phyloP scores from a whole-genome alignment of 2,329 filamentous ascomycete genomes.

The Cryoendolithus antarcticus region DNA sequence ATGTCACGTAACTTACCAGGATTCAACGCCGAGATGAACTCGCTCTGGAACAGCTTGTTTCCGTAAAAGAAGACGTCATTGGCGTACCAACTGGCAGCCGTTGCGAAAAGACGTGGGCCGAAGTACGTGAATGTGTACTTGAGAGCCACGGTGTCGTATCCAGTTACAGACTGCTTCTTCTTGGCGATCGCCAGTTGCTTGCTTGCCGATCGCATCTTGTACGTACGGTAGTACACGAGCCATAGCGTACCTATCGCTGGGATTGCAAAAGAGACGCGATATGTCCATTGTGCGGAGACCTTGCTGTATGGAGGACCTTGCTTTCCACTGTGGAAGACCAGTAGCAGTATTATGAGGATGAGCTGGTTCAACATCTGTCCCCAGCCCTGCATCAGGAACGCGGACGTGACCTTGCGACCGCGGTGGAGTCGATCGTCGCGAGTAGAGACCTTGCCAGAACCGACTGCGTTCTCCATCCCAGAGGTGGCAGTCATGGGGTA shows the following conservation, averaged over 20 bases:
- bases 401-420: slow-evolving; percentile 87
- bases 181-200: slow-evolving; percentile 73
- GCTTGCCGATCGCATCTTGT: slow-evolving; percentile 81
- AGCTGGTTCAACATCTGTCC: slow-evolving; percentile 92
- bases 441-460: slow-evolving; percentile 77
- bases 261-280: slow-evolving; percentile 83
- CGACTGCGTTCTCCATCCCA: slow-evolving; percentile 67
- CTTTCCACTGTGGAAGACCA: slow-evolving; percentile 74
- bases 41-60: slow-evolving; percentile 90
- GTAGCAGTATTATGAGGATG: slow-evolving; percentile 70
- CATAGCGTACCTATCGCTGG: slow-evolving; percentile 83
- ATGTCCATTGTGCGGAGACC: slow-evolving; percentile 75
- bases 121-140: slow-evolving; percentile 70
- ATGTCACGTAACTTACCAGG: slow-evolving; percentile 21
- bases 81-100: slow-evolving; percentile 81
- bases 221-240: slow-evolving; percentile 92
- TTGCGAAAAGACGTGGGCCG: slow-evolving; percentile 73
- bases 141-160: slow-evolving; percentile 81
- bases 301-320: slow-evolving; percentile 66
- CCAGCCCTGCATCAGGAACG: slow-evolving; percentile 98
- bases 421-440: slow-evolving; percentile 88
- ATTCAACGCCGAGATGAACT: slow-evolving; percentile 78
- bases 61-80: slow-evolving; percentile 99
- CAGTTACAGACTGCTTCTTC: slow-evolving; percentile 75
- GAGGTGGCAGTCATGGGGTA: slow-evolving; percentile 96